Evolutionary conservation across 2,329 filamentous ascomycete genomes (phyloP), one percentile per base, ranked within the genome.

Genomic region (Herpotrichia juniperi): DNA sequence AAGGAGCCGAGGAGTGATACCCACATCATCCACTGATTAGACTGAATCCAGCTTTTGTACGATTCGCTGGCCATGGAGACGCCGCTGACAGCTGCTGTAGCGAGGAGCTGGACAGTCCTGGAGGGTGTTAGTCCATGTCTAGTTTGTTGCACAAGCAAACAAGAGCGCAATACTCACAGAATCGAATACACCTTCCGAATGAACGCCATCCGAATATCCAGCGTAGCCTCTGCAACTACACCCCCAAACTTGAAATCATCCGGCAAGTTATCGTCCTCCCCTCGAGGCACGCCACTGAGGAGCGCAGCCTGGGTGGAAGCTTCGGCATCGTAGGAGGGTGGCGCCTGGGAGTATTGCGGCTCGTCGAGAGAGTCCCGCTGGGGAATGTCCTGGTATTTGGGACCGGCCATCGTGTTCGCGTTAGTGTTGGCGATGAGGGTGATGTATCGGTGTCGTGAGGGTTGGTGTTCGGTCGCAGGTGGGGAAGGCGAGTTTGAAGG

Each of bases 171-270:
- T 47, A 73, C 81, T 78, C 74, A 85, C 78, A 99, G 83, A 76
- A 99, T 99, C 53, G 92, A 89, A 79, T 99, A 99, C 71, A 99
- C 94, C 81, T 97, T 97, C 76, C 93, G 88, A 66, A 96, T 83
- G 76, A 97, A 99, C 76, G 94, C 90, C 86, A 97, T 96, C 64
- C 93, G 90, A 72, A 99, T 96, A 68, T 96, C 92, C 70, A 97
- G 90, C 91, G 69, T 43, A 12, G 48, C 39, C 25, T 45, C 51
- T 61, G 56, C 49, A 48, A 46, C 34, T 21, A 52, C 52, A 14
- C 37, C 40, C 3, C 32, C 53, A 25, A 48, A 90, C 88, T 97
- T 97, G 86, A 97, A 97, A 76, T 97, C 93, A 79, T 97, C 93
- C 1, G 93, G 93, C 39, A 97, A 73, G 69, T 97, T 96, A 77